Evolutionary conservation across 129 eudicot genomes (phyloP).

Genomic region (Saussurea involucrata): DNA sequence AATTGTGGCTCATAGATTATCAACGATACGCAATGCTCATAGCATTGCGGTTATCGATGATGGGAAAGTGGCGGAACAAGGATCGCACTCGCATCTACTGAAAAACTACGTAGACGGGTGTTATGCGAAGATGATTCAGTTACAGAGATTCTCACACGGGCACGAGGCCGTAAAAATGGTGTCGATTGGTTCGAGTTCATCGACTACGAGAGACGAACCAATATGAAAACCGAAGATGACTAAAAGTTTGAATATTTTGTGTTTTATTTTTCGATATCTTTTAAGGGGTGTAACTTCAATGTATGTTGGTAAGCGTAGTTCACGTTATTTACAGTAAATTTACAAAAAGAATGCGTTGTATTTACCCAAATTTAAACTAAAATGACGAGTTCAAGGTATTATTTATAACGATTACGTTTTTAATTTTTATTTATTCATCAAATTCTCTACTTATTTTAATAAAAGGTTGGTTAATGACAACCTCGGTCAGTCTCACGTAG

Average conservation of each 20-base stretch:
- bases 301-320: conserved; percentile 42
- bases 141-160: conserved; percentile 74
- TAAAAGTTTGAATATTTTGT: conserved; percentile 26
- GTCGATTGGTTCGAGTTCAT: conserved; percentile 58
- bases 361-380: background rate
- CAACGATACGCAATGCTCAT: conserved; percentile 81
- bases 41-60: conserved; percentile 87
- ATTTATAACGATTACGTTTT: background rate
- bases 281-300: conserved; percentile 29
- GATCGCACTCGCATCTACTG: conserved; percentile 75
- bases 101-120: conserved; percentile 74
- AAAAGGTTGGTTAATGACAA: background rate
- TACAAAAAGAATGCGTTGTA: conserved; percentile 1
- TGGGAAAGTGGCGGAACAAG: conserved; percentile 92
- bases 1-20: conserved; percentile 73
- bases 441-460: too few relatives aligned
- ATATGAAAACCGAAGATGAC: conserved; percentile 6
- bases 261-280: conserved; percentile 13
- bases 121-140: conserved; percentile 88
- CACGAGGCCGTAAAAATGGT: conserved; percentile 52
- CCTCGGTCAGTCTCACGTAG: background rate
- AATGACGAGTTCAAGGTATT: background rate
- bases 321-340: conserved; percentile 27
- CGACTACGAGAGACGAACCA: conserved; percentile 7
- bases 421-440: background rate